Evolutionary conservation across 805 yeast genomes (phyloP).

Genomic region (Suhomyces faveliae): DNA sequence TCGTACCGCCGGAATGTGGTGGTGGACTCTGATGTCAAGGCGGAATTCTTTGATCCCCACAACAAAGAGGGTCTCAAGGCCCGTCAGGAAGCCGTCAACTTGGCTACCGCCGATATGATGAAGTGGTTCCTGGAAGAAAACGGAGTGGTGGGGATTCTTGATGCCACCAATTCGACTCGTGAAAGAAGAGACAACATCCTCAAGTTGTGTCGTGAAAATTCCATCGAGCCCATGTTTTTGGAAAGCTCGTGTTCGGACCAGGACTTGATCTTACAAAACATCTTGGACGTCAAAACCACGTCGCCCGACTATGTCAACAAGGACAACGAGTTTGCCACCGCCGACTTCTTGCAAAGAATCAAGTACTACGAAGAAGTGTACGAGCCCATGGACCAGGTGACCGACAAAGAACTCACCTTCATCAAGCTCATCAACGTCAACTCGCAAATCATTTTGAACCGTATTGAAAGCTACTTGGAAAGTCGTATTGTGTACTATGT

Average conservation of each 20-base stretch:
- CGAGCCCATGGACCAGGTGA: conserved; percentile 62
- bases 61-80: conserved; percentile 64
- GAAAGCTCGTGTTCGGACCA: conserved; percentile 90
- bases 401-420: conserved; percentile 70
- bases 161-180: conserved; percentile 86
- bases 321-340: conserved; percentile 68
- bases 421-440: conserved; percentile 86
- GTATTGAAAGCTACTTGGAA: conserved; percentile 84
- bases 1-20: conserved; percentile 64
- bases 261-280: conserved; percentile 72
- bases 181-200: conserved; percentile 66
- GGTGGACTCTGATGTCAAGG: conserved; percentile 55
- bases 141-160: conserved; percentile 90
- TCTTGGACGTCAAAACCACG: conserved; percentile 81
- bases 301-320: conserved; percentile 76
- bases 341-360: conserved; percentile 74
- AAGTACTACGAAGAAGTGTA: conserved; percentile 70
- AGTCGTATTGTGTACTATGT: conserved; percentile 92
- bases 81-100: conserved; percentile 66
- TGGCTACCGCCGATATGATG: conserved; percentile 78
- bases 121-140: conserved; percentile 77
- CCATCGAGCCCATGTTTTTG: conserved; percentile 85
- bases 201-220: conserved; percentile 57
- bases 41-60: conserved; percentile 71
- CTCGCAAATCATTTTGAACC: conserved; percentile 82